Conservation (phyloP, 73 alveolate genomes). For the Paramecium bursaria region DNA sequence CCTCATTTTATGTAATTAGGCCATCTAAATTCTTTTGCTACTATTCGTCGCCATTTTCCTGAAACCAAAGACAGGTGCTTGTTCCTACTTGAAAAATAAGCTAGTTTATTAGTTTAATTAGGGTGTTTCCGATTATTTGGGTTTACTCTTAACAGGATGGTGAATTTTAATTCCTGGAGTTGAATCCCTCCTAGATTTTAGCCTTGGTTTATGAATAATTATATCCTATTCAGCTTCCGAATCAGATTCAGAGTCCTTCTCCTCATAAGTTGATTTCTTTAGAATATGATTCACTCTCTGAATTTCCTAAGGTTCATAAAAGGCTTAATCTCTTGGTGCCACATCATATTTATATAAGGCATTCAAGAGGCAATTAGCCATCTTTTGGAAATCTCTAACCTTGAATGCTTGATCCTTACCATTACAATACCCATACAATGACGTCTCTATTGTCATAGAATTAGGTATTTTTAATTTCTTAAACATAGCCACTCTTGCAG, state of each 20-base stretch:
- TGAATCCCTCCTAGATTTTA: slow-evolving; percentile 37
- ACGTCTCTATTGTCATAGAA: slow-evolving; percentile 93
- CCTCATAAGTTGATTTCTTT: neutral
- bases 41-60: neutral
- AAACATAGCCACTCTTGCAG: slow-evolving; percentile 95
- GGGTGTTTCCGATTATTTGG: slow-evolving; percentile 9
- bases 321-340: neutral
- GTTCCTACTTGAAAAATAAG: slow-evolving; percentile 28
- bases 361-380: neutral
- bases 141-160: neutral
- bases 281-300: slow-evolving; percentile 13
- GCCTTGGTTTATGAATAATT: slow-evolving; percentile 2
- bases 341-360: slow-evolving; percentile 13
- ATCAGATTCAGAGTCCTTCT: neutral
- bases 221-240: slow-evolving; percentile 54
- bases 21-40: neutral
- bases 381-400: neutral
- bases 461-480: slow-evolving; percentile 86
- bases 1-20: slow-evolving; percentile 9
- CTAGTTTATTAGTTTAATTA: slow-evolving; percentile 34
- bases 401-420: slow-evolving; percentile 8
- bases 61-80: neutral
- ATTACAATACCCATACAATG: slow-evolving; percentile 88
- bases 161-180: neutral
- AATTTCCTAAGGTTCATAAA: slow-evolving; percentile 6